Percentiles rank a stretch among this genome's conserved stretches.
Evolutionary conservation across 257 asterid species (phyloP).

Genomic region (Solanum bulbocastanum): DNA sequence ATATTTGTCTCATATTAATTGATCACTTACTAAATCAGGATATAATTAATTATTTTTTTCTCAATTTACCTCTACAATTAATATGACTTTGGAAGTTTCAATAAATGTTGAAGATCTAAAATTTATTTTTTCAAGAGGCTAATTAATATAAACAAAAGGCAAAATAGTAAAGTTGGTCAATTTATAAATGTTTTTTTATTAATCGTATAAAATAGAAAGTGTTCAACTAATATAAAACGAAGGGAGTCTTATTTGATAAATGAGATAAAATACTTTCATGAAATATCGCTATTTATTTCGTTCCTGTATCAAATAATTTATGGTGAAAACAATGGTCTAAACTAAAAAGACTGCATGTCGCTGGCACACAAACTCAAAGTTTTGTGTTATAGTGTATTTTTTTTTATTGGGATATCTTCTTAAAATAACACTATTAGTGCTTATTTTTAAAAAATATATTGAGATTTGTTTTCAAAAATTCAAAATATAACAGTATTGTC

Average conservation of each 20-base stretch:
- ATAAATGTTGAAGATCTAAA: background rate
- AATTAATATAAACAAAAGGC: background rate
- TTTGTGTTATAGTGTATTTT: background rate
- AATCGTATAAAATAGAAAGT: no score
- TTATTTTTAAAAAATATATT: no score
- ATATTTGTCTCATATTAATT: background rate
- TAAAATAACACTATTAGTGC: background rate
- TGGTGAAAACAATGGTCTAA: background rate
- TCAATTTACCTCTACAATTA: background rate
- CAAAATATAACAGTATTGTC: background rate
- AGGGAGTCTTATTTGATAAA: no score
- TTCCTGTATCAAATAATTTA: background rate
- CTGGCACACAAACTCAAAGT: background rate
- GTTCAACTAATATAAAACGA: no score
- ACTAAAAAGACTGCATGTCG: background rate
- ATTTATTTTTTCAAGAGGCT: background rate
- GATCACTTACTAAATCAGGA: rapidly evolving
- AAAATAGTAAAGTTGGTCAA: background rate
- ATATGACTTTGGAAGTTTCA: background rate
- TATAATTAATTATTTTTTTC: background rate
- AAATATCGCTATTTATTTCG: no score
- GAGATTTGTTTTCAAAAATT: no score
- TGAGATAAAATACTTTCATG: no score
- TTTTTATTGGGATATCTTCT: no score
- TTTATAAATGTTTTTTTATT: no score